Evolutionary conservation across 495 filamentous ascomycete genomes (phyloP).

Genomic region (Hypoxylon rickii): DNA sequence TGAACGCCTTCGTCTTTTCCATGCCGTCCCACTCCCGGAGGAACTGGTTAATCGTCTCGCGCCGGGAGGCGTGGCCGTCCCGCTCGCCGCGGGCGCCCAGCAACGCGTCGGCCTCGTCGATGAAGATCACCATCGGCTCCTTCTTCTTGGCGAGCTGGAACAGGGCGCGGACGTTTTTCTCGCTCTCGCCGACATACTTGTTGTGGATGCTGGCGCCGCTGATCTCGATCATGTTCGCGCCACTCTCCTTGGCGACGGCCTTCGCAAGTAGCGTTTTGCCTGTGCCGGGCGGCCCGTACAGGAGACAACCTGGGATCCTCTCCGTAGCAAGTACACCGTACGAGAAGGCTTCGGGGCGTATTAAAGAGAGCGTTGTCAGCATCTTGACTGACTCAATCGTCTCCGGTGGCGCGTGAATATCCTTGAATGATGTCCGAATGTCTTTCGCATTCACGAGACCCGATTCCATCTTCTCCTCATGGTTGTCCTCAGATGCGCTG

Average conservation of each 20-base stretch:
- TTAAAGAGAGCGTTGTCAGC: slow-evolving; percentile 83
- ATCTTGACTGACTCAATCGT: slow-evolving; percentile 89
- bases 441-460: slow-evolving; percentile 81
- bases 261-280: slow-evolving; percentile 96
- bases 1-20: slow-evolving; percentile 83
- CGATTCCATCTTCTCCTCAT: slow-evolving; percentile 82
- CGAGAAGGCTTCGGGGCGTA: slow-evolving; percentile 90
- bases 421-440: slow-evolving; percentile 82
- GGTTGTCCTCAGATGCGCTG: slow-evolving; percentile 37
- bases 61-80: slow-evolving; percentile 33
- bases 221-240: slow-evolving; percentile 73
- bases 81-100: slow-evolving; percentile 78
- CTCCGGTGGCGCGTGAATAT: slow-evolving; percentile 78
- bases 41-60: slow-evolving; percentile 97
- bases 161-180: slow-evolving; percentile 95
- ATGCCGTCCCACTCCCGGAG: slow-evolving; percentile 98
- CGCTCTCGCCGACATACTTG: slow-evolving; percentile 94
- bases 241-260: slow-evolving; percentile 92
- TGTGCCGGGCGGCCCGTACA: slow-evolving; percentile 95
- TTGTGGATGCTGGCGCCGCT: slow-evolving; percentile 77
- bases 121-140: slow-evolving; percentile 92
- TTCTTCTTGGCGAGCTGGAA: slow-evolving; percentile 91
- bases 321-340: slow-evolving; percentile 94
- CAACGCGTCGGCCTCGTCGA: slow-evolving; percentile 95
- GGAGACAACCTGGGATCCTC: slow-evolving; percentile 83